Evolutionary conservation across 345 rosid genomes (phyloP).

Genomic region (Salix koriyanagi): DNA sequence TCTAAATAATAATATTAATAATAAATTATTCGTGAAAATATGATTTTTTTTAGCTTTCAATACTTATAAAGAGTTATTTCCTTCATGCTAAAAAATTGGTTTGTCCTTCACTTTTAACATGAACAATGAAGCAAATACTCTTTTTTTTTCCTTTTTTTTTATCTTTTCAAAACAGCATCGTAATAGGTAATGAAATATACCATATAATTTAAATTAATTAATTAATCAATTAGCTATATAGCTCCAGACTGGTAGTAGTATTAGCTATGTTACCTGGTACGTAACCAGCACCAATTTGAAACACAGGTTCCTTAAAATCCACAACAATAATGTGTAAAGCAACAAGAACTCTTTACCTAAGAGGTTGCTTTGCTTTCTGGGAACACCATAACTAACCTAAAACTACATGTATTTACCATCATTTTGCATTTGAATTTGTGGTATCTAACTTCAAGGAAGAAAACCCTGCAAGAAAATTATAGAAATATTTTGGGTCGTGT

Average conservation of each 20-base stretch:
- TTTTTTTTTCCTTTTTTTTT: no score
- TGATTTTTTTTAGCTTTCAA: no score
- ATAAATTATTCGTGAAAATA: no score
- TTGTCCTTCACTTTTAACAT: no score
- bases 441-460: neutral
- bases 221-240: no score
- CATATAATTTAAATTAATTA: no score
- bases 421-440: slow-evolving; percentile 16
- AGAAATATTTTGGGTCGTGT: neutral
- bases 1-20: no score
- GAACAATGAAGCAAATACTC: no score
- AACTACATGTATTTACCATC: slow-evolving; percentile 24
- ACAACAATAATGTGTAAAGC: slow-evolving; percentile 36
- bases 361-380: slow-evolving; percentile 35
- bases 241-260: slow-evolving; percentile 20
- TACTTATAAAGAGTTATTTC: no score
- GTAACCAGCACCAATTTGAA: slow-evolving; percentile 15
- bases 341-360: slow-evolving; percentile 55
- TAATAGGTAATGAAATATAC: no score
- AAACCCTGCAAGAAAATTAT: neutral
- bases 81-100: no score
- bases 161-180: no score
- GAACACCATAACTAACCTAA: slow-evolving; percentile 19
- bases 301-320: slow-evolving; percentile 35
- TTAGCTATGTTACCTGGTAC: slow-evolving; percentile 17